phyloP scores from a whole-genome alignment of 768 basidiomycete genomes.

The Hypsizygus marmoreus region DNA sequence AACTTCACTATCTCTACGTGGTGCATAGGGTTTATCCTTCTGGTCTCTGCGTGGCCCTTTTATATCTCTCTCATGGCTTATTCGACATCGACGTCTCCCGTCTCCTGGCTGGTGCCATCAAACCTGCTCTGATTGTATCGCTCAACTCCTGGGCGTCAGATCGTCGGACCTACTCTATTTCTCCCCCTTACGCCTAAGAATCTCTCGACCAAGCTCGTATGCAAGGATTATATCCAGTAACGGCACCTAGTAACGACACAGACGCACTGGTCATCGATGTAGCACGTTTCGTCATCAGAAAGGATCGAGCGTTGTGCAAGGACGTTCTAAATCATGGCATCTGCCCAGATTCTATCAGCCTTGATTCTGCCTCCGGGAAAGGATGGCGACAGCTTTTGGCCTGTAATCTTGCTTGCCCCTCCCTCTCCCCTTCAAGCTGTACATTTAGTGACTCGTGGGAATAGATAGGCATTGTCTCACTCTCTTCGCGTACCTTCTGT shows the following conservation, averaged over 20 bases:
- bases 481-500: constrained; percentile 65
- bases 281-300: constrained; percentile 52
- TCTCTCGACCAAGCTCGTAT: constrained; percentile 53
- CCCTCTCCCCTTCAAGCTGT: neutral
- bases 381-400: constrained; percentile 65
- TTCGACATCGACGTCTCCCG: constrained; percentile 70
- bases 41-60: constrained; percentile 69
- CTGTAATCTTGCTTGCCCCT: constrained; percentile 32
- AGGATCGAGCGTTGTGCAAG: constrained; percentile 55
- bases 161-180: constrained; percentile 59
- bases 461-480: constrained; percentile 66
- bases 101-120: constrained; percentile 55
- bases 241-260: constrained; percentile 10
- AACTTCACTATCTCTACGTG: constrained; percentile 46
- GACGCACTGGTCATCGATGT: no score
- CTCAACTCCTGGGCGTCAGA: constrained; percentile 62
- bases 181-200: constrained; percentile 55
- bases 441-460: constrained; percentile 4
- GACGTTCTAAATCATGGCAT: constrained; percentile 67
- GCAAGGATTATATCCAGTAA: constrained; percentile 1
- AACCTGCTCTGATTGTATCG: constrained; percentile 56
- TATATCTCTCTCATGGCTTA: constrained; percentile 61
- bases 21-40: constrained; percentile 61
- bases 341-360: constrained; percentile 59
- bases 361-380: constrained; percentile 77